These are phyloP conservation scores for Apiospora sp. DNA, from an alignment of 2,329 filamentous ascomycete genomes.

Conservation along the genomic window DNA sequence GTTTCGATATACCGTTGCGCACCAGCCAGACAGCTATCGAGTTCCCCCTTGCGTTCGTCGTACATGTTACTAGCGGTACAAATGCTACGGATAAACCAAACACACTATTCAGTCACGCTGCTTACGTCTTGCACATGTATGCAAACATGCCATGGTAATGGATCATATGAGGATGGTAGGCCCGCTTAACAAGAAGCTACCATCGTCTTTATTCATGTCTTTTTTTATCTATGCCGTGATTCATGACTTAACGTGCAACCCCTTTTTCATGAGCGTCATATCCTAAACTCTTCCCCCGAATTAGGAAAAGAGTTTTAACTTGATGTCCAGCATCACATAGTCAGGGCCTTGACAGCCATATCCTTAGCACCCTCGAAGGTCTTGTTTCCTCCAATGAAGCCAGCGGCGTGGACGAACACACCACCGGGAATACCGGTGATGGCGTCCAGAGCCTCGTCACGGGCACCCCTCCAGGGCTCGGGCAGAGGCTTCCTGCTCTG, in stretches of 20 bases:
- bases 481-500: slow-evolving; percentile 91
- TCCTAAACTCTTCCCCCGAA: background rate
- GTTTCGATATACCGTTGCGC: slow-evolving; percentile 4
- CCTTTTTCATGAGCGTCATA: slow-evolving; percentile 8
- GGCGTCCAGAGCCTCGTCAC: slow-evolving; percentile 84
- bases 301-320: background rate
- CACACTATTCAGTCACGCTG: background rate
- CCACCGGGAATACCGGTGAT: slow-evolving; percentile 74
- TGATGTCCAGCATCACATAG: slow-evolving; percentile 21
- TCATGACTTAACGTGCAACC: slow-evolving; percentile 17
- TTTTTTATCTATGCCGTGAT: slow-evolving; percentile 27
- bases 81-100: background rate
- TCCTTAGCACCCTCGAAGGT: slow-evolving; percentile 86
- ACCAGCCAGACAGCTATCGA: slow-evolving; percentile 17
- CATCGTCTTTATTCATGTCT: background rate
- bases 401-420: slow-evolving; percentile 92
- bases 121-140: background rate
- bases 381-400: slow-evolving; percentile 96
- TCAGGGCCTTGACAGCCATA: slow-evolving; percentile 81
- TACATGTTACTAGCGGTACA: slow-evolving; percentile 20
- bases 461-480: slow-evolving; percentile 88
- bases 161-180: background rate
- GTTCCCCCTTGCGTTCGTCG: slow-evolving; percentile 2
- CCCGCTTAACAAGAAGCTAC: background rate
- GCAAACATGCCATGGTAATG: background rate